Evolutionary conservation across 2,329 filamentous ascomycete species (phyloP), one percentile per base, ranked within the genome.

Genomic region (Botrytis medusae): DNA sequence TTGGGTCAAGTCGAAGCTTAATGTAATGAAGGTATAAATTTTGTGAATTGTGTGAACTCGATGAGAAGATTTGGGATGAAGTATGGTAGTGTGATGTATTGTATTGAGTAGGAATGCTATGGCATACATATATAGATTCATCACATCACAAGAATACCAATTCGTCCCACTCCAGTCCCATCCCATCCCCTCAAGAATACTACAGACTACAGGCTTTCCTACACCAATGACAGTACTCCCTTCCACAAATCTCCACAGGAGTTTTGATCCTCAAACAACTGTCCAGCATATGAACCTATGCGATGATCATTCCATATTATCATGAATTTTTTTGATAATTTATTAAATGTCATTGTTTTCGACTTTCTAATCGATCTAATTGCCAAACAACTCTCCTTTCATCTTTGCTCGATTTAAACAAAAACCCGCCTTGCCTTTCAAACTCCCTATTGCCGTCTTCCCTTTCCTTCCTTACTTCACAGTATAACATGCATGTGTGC

Each of bases 391-490:
- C 32, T 65, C 63, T 40, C 51, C 51, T 18, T 57, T 18, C n/a
- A 57, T 48, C 63, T 22, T 42, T 69, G 7, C 64, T 54, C n/a
- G 46, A 54, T n/a, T 54, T 54, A 40, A 42, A 54, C 32, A 68
- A 34, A 57, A 68, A 42, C 68, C 51, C 25, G 5, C 57, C 40
- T 37, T 61, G 29, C 40, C 54, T 34, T 48, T 51, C 25, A 44
- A 70, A 70, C 59, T 60, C 70, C 72, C 68, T 37, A 29, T 59
- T 48, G 34, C 67, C 51, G 37, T 42, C 32, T 71, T 44, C 16
- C 51, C n/a, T 48, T n/a, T 22, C 71, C 34, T 54, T 60, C 32
- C 61, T n/a, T 54, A 34, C 9, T 51, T n/a, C 72, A 60, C 42
- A 48, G 40, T 44, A 44, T 59, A 57, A 69, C 37, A 59, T 44